phyloP scores from a whole-genome alignment of 768 basidiomycete genomes.

The Xerocomellus amylosporus region DNA sequence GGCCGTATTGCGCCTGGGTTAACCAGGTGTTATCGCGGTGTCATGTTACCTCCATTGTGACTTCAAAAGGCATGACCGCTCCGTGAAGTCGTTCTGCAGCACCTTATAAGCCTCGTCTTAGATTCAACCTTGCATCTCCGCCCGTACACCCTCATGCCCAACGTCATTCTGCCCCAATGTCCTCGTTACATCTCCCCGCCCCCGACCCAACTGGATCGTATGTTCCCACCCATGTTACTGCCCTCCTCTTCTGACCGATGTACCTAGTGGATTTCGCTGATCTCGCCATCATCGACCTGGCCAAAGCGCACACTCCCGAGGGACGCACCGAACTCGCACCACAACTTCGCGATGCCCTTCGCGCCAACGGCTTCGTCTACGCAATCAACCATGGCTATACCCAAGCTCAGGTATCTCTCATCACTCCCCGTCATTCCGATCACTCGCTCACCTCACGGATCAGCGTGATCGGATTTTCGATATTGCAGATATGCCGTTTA shows the following conservation, averaged over 20 bases:
- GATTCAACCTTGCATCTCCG: not conserved
- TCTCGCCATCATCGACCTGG: slow-evolving; percentile 51
- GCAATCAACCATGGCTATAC: slow-evolving; percentile 40
- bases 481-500: slow-evolving; percentile 46
- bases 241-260: slow-evolving; percentile 22
- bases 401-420: slow-evolving; percentile 33
- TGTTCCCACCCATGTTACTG: slow-evolving; percentile 6
- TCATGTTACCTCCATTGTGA: not conserved
- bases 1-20: no score
- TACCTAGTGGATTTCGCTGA: slow-evolving; percentile 47
- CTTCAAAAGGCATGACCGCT: not conserved
- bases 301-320: slow-evolving; percentile 39
- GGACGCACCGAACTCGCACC: slow-evolving; percentile 40
- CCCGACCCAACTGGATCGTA: slow-evolving; percentile 34
- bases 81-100: not conserved
- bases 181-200: slow-evolving; percentile 37
- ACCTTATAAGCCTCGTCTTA: not conserved
- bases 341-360: slow-evolving; percentile 47
- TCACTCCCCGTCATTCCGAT: not conserved
- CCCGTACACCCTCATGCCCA: slow-evolving; percentile 26
- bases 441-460: slow-evolving; percentile 16
- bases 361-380: slow-evolving; percentile 39
- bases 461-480: slow-evolving; percentile 48
- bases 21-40: no score
- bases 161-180: slow-evolving; percentile 28